Base-by-base conservation (phyloP, 2,329 filamentous ascomycete species). In the Colletotrichum sp. region DNA sequence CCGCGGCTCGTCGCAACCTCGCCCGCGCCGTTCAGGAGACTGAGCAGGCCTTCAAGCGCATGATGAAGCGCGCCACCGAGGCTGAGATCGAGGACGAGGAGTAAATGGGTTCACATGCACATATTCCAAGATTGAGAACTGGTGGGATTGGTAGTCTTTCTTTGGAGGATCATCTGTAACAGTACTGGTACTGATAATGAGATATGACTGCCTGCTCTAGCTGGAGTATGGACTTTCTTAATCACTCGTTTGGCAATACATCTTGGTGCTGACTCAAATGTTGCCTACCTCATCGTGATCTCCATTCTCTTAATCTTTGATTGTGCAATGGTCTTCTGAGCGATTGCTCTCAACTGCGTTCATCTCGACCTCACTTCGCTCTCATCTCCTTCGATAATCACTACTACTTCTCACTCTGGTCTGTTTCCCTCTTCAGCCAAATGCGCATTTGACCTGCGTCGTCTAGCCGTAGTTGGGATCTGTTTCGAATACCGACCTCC, bases 41-140 rank as follows among this genome's bases (percentile, higher is more conserved):
- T 72, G 71, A 78, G 77, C 72, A 69, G 75, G 61, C 65, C 70
- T 64, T 76, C 59, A 77, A 68, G 59, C 71, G 74, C 74, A 76
- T 79, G 66, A 22, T 70, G 69, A 80, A 80, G 80, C 80, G 80
- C 11, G 78, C 74, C 61, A 22, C 59, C 52, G 68, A 68, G 67
- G 67, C 36, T 9, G 34, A 52, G 16, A 27, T 61, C 11, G 75
- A 76, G 59, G 71, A 72, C 5, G 74, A 78, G 75, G 71, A 75
- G 68, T 76, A 77, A 77, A 67, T 66, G 19, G 15, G 22, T 68
- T n/a, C 64, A 28, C 6, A 16, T 73, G 74, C 70, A 74, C 70
- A 76, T 65, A 74, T 65, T 73, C 69, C 48, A 73, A 69, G 48
- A 57, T 59, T 65, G 71, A 74, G 71, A 67, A 48, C 16, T 27